Percentiles rank a stretch among this genome's conserved stretches.
phyloP scores from a whole-genome alignment of 164 flowering plant genomes.

The Umbilicus rupestris region DNA sequence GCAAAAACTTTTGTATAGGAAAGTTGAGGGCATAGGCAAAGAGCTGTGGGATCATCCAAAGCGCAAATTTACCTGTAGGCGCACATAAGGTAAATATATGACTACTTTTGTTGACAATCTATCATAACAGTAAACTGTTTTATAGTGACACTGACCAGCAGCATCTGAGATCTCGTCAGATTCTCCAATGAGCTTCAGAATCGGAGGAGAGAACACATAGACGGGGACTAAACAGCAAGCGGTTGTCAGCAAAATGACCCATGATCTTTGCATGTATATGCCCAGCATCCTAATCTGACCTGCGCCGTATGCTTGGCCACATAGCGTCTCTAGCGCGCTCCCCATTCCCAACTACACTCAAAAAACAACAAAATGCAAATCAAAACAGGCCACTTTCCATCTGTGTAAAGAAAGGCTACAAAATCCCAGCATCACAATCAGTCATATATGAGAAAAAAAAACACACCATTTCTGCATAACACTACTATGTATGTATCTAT shows the following conservation, averaged over 20 bases:
- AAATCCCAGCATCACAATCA: not conserved
- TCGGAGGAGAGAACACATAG: constrained; percentile 42
- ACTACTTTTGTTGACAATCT: too few relatives aligned
- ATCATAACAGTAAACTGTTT: too few relatives aligned
- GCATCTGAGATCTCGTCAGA: constrained; percentile 36
- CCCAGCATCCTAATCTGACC: constrained; percentile 45
- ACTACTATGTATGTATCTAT: too few relatives aligned
- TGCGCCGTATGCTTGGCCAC: constrained; percentile 76
- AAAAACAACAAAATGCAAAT: not conserved
- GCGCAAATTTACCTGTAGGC: constrained; percentile 39
- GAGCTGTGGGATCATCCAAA: constrained; percentile 56
- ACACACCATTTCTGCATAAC: too few relatives aligned
- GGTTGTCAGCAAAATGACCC: constrained; percentile 42
- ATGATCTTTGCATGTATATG: constrained; percentile 62
- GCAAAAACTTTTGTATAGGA: constrained; percentile 55
- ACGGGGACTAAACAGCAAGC: constrained; percentile 30
- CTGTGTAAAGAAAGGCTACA: not conserved
- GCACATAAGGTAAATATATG: not conserved
- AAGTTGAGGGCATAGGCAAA: constrained; percentile 53
- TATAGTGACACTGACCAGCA: constrained; percentile 25
- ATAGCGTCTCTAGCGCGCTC: constrained; percentile 64
- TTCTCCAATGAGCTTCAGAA: constrained; percentile 42
- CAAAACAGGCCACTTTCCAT: not conserved
- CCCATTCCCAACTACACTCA: constrained; percentile 54
- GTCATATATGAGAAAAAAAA: too few relatives aligned